Evolutionary conservation across 148 eudicot species (phyloP).

Genomic region (Amaranthus cruentus): DNA sequence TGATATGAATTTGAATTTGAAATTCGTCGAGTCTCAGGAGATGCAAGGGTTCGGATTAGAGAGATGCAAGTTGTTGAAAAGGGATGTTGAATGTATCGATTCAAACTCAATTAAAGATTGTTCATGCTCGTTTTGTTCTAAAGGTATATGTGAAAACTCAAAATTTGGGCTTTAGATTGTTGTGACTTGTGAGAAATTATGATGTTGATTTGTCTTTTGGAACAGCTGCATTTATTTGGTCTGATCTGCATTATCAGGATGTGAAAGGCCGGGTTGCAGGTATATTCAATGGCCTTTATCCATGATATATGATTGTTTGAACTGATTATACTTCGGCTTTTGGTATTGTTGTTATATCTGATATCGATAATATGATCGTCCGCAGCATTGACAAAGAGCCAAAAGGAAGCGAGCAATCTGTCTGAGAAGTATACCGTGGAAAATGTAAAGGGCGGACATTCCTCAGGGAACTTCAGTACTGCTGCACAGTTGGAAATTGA

Average conservation of each 20-base stretch:
- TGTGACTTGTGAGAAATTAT: neutral
- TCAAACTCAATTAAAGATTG: conserved; percentile 49
- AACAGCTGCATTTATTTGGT: conserved; percentile 77
- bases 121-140: conserved; percentile 78
- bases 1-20: conserved; percentile 35
- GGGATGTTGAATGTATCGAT: conserved; percentile 33
- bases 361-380: neutral
- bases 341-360: neutral
- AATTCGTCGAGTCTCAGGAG: conserved; percentile 32
- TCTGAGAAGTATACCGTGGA: conserved; percentile 38
- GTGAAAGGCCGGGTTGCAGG: conserved; percentile 70
- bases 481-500: conserved; percentile 36
- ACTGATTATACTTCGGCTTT: neutral
- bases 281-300: conserved; percentile 15
- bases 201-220: conserved; percentile 12
- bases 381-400: conserved; percentile 59
- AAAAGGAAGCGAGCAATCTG: conserved; percentile 64
- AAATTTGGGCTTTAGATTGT: neutral
- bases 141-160: conserved; percentile 49
- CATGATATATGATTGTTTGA: neutral
- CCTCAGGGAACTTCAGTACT: conserved; percentile 27
- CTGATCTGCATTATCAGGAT: conserved; percentile 84
- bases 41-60: conserved; percentile 42
- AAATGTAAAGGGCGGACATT: conserved; percentile 26
- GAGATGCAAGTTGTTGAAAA: conserved; percentile 37